Evolutionary conservation across 2,329 filamentous ascomycete genomes (phyloP).

Genomic region (Ophidiomyces ophidiicola): DNA sequence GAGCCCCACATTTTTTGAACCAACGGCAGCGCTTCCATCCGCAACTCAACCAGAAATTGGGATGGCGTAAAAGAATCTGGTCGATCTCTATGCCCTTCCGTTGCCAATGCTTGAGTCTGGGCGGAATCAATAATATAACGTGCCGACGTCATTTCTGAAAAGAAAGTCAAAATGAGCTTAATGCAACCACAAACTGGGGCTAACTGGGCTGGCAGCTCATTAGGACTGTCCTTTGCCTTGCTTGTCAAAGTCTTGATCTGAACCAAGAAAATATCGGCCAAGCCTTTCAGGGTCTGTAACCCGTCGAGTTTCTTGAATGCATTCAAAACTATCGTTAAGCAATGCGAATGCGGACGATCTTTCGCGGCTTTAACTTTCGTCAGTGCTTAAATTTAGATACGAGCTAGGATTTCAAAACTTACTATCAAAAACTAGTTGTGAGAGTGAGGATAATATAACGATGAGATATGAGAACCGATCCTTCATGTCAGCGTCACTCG

Average conservation of each 20-base stretch:
- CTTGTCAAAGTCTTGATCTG: constrained; percentile 42
- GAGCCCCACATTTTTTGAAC: constrained; percentile 76
- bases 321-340: constrained; percentile 62
- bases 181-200: constrained; percentile 50
- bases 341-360: constrained; percentile 40
- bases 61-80: constrained; percentile 52
- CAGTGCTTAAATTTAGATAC: constrained; percentile 11
- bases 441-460: constrained; percentile 63
- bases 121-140: constrained; percentile 71
- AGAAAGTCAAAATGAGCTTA: constrained; percentile 75
- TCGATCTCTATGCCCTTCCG: constrained; percentile 44
- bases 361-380: constrained; percentile 28
- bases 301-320: constrained; percentile 77
- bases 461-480: constrained; percentile 68
- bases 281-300: constrained; percentile 57
- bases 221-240: constrained; percentile 30
- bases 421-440: constrained; percentile 66
- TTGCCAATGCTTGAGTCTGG: constrained; percentile 45
- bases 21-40: constrained; percentile 64
- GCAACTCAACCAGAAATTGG: constrained; percentile 78
- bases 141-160: constrained; percentile 59
- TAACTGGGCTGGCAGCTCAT: constrained; percentile 32
- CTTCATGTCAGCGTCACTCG: constrained; percentile 35
- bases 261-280: constrained; percentile 56
- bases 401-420: constrained; percentile 19